Percentiles rank a stretch among this genome's conserved stretches.
Conservation (phyloP, 768 basidiomycete genomes). For the Tubosaeta sp. region DNA sequence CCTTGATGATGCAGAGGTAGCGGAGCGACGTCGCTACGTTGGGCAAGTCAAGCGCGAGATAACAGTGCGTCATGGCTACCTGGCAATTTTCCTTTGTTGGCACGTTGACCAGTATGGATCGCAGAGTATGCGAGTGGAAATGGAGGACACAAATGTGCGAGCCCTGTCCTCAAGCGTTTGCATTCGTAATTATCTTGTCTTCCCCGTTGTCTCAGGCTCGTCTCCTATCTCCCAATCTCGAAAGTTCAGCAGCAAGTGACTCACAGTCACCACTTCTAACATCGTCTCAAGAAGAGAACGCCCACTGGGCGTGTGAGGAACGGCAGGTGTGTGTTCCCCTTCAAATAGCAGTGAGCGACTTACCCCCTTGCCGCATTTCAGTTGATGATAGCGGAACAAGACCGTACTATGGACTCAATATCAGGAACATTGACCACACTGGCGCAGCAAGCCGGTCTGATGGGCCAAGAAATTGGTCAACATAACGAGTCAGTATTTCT, state of each 20-base stretch:
- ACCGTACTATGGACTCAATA: constrained; percentile 83
- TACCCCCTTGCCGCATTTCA: constrained; percentile 27
- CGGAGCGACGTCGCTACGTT: constrained; percentile 72
- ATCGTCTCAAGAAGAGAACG: constrained; percentile 55
- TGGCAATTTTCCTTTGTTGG: constrained; percentile 1
- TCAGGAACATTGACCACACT: constrained; percentile 81
- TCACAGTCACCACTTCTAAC: constrained; percentile 14
- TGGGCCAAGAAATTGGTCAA: constrained; percentile 88
- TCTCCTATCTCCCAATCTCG: constrained; percentile 15
- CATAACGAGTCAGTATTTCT: constrained; percentile 75
- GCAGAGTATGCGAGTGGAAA: constrained; percentile 71
- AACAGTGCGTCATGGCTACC: constrained; percentile 51
- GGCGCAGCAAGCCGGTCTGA: constrained; percentile 87
- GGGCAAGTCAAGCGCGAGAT: constrained; percentile 69
- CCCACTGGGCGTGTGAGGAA: constrained; percentile 80
- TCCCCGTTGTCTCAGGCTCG: constrained; percentile 1
- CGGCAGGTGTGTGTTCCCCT: constrained; percentile 56
- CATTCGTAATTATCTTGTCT: background rate
- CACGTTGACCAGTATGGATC: constrained; percentile 36
- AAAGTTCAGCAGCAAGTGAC: constrained; percentile 13
- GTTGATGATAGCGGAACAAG: constrained; percentile 88
- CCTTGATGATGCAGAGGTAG: constrained; percentile 73
- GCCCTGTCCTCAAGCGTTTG: background rate
- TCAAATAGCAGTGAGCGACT: background rate
- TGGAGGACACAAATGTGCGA: constrained; percentile 32